Base-by-base conservation (phyloP, 805 yeast genomes). In the Myxozyma mucilagina region DNA sequence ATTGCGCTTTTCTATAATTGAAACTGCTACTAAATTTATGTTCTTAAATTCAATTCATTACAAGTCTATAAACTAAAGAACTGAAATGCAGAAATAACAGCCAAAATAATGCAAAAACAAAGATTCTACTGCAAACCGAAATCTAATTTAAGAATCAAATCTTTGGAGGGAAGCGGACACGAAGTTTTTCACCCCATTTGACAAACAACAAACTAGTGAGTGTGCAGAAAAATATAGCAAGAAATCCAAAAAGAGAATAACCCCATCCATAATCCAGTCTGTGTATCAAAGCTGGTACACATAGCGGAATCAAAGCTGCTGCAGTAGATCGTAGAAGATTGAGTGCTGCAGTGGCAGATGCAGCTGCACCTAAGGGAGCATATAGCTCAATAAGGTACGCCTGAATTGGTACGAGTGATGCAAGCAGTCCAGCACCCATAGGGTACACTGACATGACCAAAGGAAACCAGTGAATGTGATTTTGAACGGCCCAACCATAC, bases 401-500 rank as follows among this genome's bases (percentile, higher is more conserved):
- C 35, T 63, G 67, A 45, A 63, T 57, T 1, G 67, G 67, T 16
- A 60, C 45, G n/a, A 63, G 41, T 1, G 67, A 63, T 13, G 60
- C 34, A 20, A 63, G 32, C n/a, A 60, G n/a, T 10, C 67, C 67
- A 4, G 53, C 44, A 16, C 67, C 67, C 53, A 63, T 63, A 32
- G 53, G 55, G 16, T 42, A 52, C 50, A 63, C 14, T 14, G 67
- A 53, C 16, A 63, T 13, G 18, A 63, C 35, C 9, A 61, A 49
- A 39, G 59, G 56, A 41, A 63, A 53, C 67, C 67, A 63, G 41
- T 36, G 57, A 16, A 54, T 59, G 9, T 56, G 61, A 4, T 14
- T 11, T 31, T 63, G 44, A 2, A 63, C 67, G 5, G 53, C 59
- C 67, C 67, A 63, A 49, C 67, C 67, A 41, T 63, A 69, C 77